Conservation (phyloP, 2,329 filamentous ascomycete species). For the Aspergillus novoparasiticus region DNA sequence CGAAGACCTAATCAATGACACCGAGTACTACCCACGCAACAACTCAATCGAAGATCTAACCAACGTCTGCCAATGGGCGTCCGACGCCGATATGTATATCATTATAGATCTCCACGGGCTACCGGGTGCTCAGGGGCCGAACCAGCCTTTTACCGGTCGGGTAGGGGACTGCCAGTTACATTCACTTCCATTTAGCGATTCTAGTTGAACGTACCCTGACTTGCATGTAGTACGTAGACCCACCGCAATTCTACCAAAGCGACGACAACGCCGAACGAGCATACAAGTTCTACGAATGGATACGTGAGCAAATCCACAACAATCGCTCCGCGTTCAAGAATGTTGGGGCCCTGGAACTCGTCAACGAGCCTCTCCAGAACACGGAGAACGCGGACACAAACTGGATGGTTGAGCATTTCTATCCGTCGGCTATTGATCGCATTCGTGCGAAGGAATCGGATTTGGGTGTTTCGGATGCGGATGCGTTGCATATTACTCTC, state of each 20-base stretch:
- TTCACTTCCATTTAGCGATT: background rate
- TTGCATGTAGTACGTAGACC: background rate
- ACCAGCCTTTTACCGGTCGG: background rate
- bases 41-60: background rate
- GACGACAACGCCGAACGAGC: background rate
- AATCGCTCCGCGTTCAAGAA: background rate
- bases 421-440: background rate
- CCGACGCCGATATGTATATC: background rate
- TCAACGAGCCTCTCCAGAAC: background rate
- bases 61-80: background rate
- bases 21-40: background rate
- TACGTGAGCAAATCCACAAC: background rate
- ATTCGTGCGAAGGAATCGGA: background rate
- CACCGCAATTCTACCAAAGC: background rate
- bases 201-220: background rate
- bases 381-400: background rate
- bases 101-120: background rate
- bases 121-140: background rate
- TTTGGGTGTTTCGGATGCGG: background rate
- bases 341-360: background rate
- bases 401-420: background rate
- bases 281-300: background rate
- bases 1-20: background rate
- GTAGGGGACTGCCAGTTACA: background rate
- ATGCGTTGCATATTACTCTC: background rate